Base-by-base conservation (phyloP, 306 rosid species). In the Quercus aquifolioides region DNA sequence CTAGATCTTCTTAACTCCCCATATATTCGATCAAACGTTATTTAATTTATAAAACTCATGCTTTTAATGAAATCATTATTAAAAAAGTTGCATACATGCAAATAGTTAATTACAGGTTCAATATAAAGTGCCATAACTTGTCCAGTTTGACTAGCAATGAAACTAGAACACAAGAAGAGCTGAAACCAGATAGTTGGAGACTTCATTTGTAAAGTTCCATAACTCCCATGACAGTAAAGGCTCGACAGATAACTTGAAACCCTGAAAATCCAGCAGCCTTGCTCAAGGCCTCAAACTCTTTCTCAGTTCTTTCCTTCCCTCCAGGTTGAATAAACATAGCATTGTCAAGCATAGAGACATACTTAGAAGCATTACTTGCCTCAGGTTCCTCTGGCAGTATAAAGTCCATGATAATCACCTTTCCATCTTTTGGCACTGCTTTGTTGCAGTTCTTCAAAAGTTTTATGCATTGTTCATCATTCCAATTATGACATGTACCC, bases 401-500 rank as follows among this genome's bases (percentile, higher is more conserved):
- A 9, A 41, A 10, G 31, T 76, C 79, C 10, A 76, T 62, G 11
- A 76, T 43, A 8, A 76, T 43, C 19, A 76, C 72, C 43, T 76
- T 76, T 31, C 79, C 79, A 7, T 31, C 43, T 76, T 63, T 5
- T 5, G 46, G 7, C 20, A 63, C 4, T 2, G 20, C 60, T 6
- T 76, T 19, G 1, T 49, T 14, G 51, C 79, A 76, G 0, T 76
- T 76, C 6, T 5, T 46, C 1, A 76, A 19, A 4, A 76, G 21
- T 31, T 76, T 10, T 28, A 76, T 19, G 30, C 59, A 62, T 1
- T 76, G 65, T 19, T 63, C 73, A 60, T 76, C 72, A 25, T 43
- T 23, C 79, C 79, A 76, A 7, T 76, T 76, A 76, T 76, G 79
- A 60, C n/a, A 31, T 6, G 82, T 76, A 25, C 65, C 76, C 83